Conservation (phyloP, 2,329 filamentous ascomycete genomes). For the Alternaria consortialis region DNA sequence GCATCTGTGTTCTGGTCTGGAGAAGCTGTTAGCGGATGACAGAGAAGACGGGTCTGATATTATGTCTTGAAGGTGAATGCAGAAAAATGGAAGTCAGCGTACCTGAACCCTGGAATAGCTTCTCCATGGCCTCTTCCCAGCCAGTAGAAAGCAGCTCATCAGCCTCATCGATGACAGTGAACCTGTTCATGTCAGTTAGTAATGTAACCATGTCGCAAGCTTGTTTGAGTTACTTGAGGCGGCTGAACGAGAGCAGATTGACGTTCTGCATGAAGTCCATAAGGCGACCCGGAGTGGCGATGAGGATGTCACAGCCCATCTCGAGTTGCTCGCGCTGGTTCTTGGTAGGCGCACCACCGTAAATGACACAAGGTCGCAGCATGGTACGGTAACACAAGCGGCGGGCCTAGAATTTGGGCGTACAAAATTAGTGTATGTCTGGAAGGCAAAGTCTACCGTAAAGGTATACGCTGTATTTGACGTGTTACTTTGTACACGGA, state of each 20-base stretch:
- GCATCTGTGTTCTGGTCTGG: slow-evolving; percentile 77
- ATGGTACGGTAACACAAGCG: slow-evolving; percentile 87
- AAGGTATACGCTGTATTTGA: neutral
- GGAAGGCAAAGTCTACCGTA: neutral
- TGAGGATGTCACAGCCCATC: slow-evolving; percentile 87
- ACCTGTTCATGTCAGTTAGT: slow-evolving; percentile 19
- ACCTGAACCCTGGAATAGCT: slow-evolving; percentile 84
- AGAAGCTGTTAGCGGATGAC: slow-evolving; percentile 17
- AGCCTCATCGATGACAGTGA: slow-evolving; percentile 77
- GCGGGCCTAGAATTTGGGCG: neutral
- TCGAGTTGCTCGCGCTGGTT: slow-evolving; percentile 77
- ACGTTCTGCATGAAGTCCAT: slow-evolving; percentile 81
- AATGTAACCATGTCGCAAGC: neutral
- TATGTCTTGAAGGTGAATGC: neutral
- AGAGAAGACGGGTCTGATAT: neutral
- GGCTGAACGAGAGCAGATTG: slow-evolving; percentile 72
- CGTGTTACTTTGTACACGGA: neutral
- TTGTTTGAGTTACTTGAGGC: slow-evolving; percentile 71
- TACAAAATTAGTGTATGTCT: neutral
- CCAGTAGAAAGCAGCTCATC: slow-evolving; percentile 87
- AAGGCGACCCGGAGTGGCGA: slow-evolving; percentile 88
- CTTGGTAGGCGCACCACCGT: slow-evolving; percentile 79
- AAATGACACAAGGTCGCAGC: slow-evolving; percentile 89
- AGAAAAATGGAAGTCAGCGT: slow-evolving; percentile 44
- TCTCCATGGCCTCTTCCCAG: slow-evolving; percentile 79